phyloP scores from a whole-genome alignment of 2,329 filamentous ascomycete species.

The Clonostachys rhizophaga region DNA sequence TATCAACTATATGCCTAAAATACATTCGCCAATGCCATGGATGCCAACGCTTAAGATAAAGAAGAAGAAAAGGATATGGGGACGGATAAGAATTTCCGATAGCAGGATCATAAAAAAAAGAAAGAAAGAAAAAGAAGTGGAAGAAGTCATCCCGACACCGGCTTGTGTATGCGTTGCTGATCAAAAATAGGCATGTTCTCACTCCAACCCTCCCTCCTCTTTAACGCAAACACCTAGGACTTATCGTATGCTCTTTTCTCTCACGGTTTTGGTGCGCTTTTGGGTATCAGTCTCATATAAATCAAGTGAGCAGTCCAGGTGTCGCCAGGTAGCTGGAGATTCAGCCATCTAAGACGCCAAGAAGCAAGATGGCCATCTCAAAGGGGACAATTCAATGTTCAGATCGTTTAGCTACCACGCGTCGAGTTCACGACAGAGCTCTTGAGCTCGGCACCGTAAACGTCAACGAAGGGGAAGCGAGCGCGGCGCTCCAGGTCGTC shows the following conservation, averaged over 20 bases:
- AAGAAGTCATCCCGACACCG: no score
- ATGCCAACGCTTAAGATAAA: not conserved
- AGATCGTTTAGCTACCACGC: constrained; percentile 10
- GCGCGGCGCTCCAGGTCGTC: constrained; percentile 77
- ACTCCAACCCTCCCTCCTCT: no score
- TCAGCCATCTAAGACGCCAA: no score
- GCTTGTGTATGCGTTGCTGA: no score
- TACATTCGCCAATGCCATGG: not conserved
- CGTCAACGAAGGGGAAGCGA: constrained; percentile 63
- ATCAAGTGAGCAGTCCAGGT: not conserved
- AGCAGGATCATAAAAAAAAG: no score
- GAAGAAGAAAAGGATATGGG: no score
- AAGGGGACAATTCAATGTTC: not conserved
- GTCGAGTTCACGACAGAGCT: constrained; percentile 27
- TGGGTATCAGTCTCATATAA: not conserved
- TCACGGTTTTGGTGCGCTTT: not conserved
- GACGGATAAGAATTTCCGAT: no score
- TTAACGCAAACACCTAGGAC: not conserved
- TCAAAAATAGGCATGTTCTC: no score
- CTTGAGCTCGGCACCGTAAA: constrained; percentile 42
- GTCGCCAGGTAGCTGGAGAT: not conserved
- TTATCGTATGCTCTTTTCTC: not conserved
- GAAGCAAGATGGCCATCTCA: no score
- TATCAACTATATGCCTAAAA: not conserved
- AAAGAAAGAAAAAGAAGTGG: no score